phyloP scores from a whole-genome alignment of 2,329 filamentous ascomycete genomes.

The Fusarium albosuccineum region DNA sequence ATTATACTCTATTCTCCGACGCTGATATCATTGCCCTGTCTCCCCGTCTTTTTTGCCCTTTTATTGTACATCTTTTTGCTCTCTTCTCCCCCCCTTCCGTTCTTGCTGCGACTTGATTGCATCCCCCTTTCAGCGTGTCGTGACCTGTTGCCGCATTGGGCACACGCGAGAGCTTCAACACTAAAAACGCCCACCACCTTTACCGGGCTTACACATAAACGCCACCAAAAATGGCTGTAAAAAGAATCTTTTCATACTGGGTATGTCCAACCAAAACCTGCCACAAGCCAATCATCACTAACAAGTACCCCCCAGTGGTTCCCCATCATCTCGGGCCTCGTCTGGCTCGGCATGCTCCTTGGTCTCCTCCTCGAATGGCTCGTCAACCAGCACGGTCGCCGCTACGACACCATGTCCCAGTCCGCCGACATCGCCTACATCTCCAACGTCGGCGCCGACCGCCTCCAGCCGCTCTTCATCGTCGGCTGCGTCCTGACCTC shows the following conservation, averaged over 20 bases:
- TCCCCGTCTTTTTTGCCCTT: background rate
- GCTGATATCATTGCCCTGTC: constrained; percentile 1
- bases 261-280: constrained; percentile 41
- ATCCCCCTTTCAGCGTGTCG: background rate
- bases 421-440: constrained; percentile 78
- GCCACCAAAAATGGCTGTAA: constrained; percentile 47
- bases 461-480: constrained; percentile 83
- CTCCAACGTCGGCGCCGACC: constrained; percentile 72
- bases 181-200: background rate
- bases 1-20: constrained; percentile 12
- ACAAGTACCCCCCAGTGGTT: constrained; percentile 59
- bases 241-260: constrained; percentile 56
- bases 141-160: constrained; percentile 15
- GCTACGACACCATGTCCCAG: constrained; percentile 71
- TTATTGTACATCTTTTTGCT: background rate
- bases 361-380: constrained; percentile 80
- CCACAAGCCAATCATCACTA: constrained; percentile 36
- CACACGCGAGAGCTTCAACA: background rate
- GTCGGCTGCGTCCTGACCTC: constrained; percentile 78
- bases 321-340: constrained; percentile 74
- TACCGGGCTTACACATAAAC: background rate
- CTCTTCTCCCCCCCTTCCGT: background rate
- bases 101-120: background rate
- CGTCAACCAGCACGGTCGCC: constrained; percentile 63
- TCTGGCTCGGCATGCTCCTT: constrained; percentile 77